Percentiles rank a stretch among this genome's conserved stretches.
phyloP scores from a whole-genome alignment of 225 moss, liverwort and hornwort genomes.

The Anthoceros angustus region DNA sequence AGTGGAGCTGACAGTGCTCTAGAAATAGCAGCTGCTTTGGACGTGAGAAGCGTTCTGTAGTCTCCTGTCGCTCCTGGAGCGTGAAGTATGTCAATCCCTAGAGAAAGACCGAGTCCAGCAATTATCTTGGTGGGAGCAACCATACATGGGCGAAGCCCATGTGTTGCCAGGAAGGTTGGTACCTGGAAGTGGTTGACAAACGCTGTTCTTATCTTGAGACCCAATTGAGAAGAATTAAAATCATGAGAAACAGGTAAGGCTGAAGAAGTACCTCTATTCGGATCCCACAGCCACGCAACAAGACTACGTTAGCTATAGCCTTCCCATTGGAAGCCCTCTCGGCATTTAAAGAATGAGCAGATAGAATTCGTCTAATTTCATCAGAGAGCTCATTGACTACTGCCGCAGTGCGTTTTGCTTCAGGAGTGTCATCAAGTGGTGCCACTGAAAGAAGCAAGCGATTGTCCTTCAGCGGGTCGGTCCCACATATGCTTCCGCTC shows the following conservation, averaged over 20 bases:
- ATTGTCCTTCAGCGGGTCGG: conserved; percentile 83
- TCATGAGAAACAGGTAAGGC: not conserved
- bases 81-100: conserved; percentile 79
- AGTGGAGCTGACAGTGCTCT: conserved; percentile 74
- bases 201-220: not conserved
- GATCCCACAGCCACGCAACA: conserved; percentile 90
- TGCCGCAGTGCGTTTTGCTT: conserved; percentile 68
- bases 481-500: conserved; percentile 83
- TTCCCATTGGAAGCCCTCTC: conserved; percentile 65
- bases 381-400: conserved; percentile 83
- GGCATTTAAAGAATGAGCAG: conserved; percentile 71
- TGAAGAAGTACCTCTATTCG: conserved; percentile 52
- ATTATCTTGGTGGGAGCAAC: conserved; percentile 99
- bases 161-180: conserved; percentile 51
- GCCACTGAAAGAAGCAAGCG: conserved; percentile 46
- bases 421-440: conserved; percentile 57
- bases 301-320: conserved; percentile 63
- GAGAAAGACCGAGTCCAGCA: conserved; percentile 78
- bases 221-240: not conserved
- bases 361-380: conserved; percentile 59
- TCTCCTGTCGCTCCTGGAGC: conserved; percentile 93
- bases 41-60: conserved; percentile 76
- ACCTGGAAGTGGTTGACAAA: conserved; percentile 22
- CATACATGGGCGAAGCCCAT: conserved; percentile 84
- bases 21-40: conserved; percentile 78